Conservation (phyloP, 768 basidiomycete genomes). For the Lentinula edodes region DNA sequence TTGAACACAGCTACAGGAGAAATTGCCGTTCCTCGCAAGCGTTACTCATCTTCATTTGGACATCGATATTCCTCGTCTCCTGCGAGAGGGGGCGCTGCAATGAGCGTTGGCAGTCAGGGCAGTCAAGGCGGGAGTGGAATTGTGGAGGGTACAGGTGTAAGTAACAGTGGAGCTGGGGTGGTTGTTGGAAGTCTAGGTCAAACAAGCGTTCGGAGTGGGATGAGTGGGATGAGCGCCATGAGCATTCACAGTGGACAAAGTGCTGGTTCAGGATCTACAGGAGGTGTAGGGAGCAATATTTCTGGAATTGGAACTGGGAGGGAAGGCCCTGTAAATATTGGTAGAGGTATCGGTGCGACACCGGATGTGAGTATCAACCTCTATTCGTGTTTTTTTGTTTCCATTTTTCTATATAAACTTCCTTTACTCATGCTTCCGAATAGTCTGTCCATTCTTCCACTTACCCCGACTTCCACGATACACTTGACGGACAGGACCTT, state of each 20-base stretch:
- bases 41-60: constrained; percentile 77
- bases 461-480: neutral
- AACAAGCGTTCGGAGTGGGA: neutral
- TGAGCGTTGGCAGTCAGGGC: neutral
- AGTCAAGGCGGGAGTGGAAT: neutral
- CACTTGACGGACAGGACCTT: neutral
- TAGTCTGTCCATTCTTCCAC: neutral
- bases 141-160: constrained; percentile 17
- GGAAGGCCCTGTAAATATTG: too few species aligned
- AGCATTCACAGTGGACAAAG: neutral
- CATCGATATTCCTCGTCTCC: constrained; percentile 51
- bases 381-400: neutral
- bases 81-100: constrained; percentile 14
- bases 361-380: neutral
- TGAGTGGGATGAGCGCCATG: neutral
- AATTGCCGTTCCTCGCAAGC: constrained; percentile 38
- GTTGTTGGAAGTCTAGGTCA: neutral
- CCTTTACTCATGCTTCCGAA: neutral
- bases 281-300: neutral
- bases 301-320: neutral
- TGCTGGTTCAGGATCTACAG: neutral
- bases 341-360: neutral
- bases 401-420: neutral
- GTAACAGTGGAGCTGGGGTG: constrained; percentile 16
- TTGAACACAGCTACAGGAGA: constrained; percentile 22